These are phyloP conservation scores for Phaeoacremonium minimum DNA, from an alignment of 2,329 filamentous ascomycete species.

Conservation along the genomic window DNA sequence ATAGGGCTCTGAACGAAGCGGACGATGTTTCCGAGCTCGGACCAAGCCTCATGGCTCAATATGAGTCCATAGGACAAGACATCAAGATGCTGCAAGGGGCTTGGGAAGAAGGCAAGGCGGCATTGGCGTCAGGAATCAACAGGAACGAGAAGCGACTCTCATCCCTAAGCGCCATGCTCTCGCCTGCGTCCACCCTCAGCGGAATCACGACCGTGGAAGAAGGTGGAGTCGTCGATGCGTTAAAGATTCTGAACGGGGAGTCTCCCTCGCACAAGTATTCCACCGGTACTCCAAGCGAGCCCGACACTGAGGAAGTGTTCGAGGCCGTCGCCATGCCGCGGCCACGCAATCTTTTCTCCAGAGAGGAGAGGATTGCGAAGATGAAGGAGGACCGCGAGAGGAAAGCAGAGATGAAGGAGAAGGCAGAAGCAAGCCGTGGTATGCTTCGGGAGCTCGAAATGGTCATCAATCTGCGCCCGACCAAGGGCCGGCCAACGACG, in stretches of 20 bases:
- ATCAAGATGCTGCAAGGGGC: conserved; percentile 74
- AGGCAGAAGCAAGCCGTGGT: conserved; percentile 74
- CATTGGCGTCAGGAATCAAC: conserved; percentile 76
- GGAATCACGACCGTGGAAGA: conserved; percentile 62
- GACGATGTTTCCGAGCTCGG: conserved; percentile 72
- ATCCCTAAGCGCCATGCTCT: conserved; percentile 55
- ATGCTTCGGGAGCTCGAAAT: conserved; percentile 94
- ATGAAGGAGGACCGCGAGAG: conserved; percentile 82
- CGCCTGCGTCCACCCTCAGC: conserved; percentile 59
- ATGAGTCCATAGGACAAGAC: conserved; percentile 90
- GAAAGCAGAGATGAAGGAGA: conserved; percentile 67
- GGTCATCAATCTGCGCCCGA: conserved; percentile 62
- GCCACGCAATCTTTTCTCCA: conserved; percentile 66
- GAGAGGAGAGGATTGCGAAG: conserved; percentile 82
- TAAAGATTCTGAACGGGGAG: conserved; percentile 76
- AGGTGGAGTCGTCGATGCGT: conserved; percentile 50
- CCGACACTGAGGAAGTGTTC: conserved; percentile 75
- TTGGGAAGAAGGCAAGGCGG: conserved; percentile 85
- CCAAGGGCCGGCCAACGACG: conserved; percentile 29
- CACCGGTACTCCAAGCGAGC: conserved; percentile 55
- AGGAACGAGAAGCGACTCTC: conserved; percentile 69
- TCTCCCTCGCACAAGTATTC: conserved; percentile 39
- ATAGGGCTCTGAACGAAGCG: conserved; percentile 70
- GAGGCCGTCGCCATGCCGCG: conserved; percentile 81
- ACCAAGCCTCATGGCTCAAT: conserved; percentile 76